These are phyloP conservation scores for Cephalotrichum gorgonifer DNA, from an alignment of 2,329 filamentous ascomycete genomes.

Conservation along the genomic window DNA sequence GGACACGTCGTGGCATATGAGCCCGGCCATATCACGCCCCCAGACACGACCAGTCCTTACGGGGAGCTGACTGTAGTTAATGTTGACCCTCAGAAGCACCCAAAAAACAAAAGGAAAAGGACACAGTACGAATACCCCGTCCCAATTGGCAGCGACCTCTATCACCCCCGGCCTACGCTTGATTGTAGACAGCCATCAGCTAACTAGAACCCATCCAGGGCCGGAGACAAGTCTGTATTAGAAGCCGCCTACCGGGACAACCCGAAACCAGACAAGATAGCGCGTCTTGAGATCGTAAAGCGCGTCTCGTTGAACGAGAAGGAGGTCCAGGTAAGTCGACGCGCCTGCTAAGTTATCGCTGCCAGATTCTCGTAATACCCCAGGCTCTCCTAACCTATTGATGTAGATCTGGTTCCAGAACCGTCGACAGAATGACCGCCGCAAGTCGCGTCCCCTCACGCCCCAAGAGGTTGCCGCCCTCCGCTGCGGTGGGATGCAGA, in stretches of 20 bases:
- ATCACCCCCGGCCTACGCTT: neutral
- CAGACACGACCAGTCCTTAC: neutral
- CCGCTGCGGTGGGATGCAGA: conserved; percentile 42
- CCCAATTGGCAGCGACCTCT: neutral
- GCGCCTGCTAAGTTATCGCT: too few species aligned
- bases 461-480: conserved; percentile 63
- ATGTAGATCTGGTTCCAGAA: conserved; percentile 97
- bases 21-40: neutral
- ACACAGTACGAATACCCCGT: conserved; percentile 8
- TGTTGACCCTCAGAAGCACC: conserved; percentile 10
- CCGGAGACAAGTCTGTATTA: conserved; percentile 79
- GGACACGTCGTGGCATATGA: neutral
- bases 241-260: conserved; percentile 79
- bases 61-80: conserved; percentile 10
- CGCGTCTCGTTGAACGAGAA: conserved; percentile 87
- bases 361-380: conserved; percentile 7
- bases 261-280: conserved; percentile 83
- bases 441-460: conserved; percentile 75
- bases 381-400: conserved; percentile 4
- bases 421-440: conserved; percentile 80
- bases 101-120: conserved; percentile 10
- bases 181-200: neutral
- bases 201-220: conserved; percentile 35
- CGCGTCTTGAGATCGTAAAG: conserved; percentile 73
- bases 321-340: conserved; percentile 74